These are phyloP conservation scores for Sporothrix luriei DNA, from an alignment of 2,329 filamentous ascomycete species.

Conservation along the genomic window DNA sequence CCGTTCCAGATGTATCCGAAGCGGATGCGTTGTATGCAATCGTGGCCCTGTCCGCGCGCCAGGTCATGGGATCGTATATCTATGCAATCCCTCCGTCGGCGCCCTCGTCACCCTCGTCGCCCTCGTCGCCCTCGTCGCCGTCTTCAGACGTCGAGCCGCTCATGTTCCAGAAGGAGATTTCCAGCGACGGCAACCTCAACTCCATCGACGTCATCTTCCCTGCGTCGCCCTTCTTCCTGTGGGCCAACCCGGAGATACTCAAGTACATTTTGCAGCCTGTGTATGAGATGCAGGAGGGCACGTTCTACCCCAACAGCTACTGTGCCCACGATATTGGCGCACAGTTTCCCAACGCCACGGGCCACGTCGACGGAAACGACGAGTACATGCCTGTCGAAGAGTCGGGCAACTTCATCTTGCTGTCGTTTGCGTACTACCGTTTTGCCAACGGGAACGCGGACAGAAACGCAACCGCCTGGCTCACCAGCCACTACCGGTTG, in stretches of 20 bases:
- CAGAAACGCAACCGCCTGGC: constrained; percentile 55
- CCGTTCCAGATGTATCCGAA: constrained; percentile 68
- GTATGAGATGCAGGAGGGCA: constrained; percentile 78
- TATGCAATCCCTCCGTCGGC: constrained; percentile 26
- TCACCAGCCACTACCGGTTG: constrained; percentile 58
- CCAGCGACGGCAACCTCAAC: constrained; percentile 81
- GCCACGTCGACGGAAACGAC: constrained; percentile 67
- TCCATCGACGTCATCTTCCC: constrained; percentile 89
- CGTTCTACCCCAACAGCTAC: constrained; percentile 81
- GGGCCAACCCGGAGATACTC: constrained; percentile 79
- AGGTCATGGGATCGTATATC: constrained; percentile 68
- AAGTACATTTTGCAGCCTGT: constrained; percentile 78
- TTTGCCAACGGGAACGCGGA: constrained; percentile 42
- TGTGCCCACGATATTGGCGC: constrained; percentile 75
- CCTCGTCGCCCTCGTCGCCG: not conserved
- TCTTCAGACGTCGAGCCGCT: constrained; percentile 71
- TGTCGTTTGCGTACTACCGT: constrained; percentile 62
- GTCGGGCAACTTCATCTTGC: constrained; percentile 75
- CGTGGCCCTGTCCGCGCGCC: constrained; percentile 73
- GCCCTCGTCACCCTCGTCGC: constrained; percentile 48
- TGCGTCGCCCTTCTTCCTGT: constrained; percentile 82
- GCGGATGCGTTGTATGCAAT: constrained; percentile 77
- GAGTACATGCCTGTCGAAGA: constrained; percentile 78
- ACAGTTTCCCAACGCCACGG: constrained; percentile 76
- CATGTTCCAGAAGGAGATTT: constrained; percentile 83